Evolutionary conservation across 169 alveolate species (phyloP), one percentile per base, ranked within the genome.

Genomic region (Plasmodium malariae): DNA sequence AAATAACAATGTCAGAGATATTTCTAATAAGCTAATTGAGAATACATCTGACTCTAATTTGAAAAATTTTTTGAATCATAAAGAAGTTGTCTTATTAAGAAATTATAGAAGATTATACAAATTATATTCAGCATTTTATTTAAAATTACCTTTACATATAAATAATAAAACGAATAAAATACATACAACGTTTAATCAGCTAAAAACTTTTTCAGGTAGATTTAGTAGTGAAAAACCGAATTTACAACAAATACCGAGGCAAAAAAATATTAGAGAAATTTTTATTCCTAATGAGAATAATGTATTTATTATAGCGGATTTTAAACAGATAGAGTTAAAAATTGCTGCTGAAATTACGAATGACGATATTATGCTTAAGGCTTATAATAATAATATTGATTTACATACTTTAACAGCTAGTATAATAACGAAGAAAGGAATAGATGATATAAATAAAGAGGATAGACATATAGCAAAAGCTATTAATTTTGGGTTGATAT

Each of bases 391-490:
- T 51, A 94, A 93, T 32, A 88, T 85, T 30, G 96, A 94, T 51
- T 65, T 94, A 62, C 96, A 94, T 68, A 88, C 96, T 11, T 89
- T 94, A 51, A 94, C 96, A 0, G 96, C 96, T 30, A 94, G 96
- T 63, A 86, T 94, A 48, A 89, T 94, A 37, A 92, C 92, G 88
- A 90, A 90, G 49, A 83, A 72, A 62, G 51, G 57, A 28, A 93
- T 94, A 24, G 28, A 67, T 19, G 94, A 91, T 48, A 83, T 95
- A n/a, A 87, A 91, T 32, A 93, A 94, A 76, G 97, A 92, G 14
- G 98, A 95, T 59, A 89, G 98, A n/a, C 98, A 95, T 78, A 93
- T 95, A 60, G 98, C 98, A 34, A 95, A 95, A 91, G 98, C 98
- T 19, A 96, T 95, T 37, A 95, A 95, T 73, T 95, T 95, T 69